These are phyloP conservation scores for Hirsutella rhossiliensis DNA, from an alignment of 2,329 filamentous ascomycete species.

Conservation along the genomic window DNA sequence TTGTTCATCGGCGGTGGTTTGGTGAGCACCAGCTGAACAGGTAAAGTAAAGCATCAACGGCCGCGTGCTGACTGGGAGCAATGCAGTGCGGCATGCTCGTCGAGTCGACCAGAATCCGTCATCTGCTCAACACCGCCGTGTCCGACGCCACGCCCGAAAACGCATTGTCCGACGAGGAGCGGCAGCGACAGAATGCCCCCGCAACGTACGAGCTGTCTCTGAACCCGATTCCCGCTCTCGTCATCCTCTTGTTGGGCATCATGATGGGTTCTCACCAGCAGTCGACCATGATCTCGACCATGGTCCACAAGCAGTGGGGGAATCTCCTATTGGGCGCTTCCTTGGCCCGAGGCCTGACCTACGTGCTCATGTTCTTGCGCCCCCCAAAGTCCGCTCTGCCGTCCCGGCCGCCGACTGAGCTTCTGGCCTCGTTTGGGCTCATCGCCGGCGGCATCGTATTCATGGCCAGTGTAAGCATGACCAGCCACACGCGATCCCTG, in stretches of 20 bases:
- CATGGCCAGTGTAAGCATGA: constrained; percentile 68
- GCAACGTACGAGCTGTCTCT: constrained; percentile 61
- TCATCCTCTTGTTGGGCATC: constrained; percentile 77
- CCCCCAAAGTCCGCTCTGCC: constrained; percentile 73
- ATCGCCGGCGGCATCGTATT: constrained; percentile 83
- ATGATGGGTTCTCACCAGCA: constrained; percentile 97
- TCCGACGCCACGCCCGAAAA: constrained; percentile 20
- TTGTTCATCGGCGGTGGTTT: constrained; percentile 89
- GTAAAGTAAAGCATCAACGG: no score
- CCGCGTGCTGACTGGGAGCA: background rate
- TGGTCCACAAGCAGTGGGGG: constrained; percentile 93
- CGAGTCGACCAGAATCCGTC: constrained; percentile 59
- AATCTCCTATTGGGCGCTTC: constrained; percentile 71
- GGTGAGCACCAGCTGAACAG: constrained; percentile 36
- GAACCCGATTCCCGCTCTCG: constrained; percentile 78
- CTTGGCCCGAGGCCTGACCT: constrained; percentile 66
- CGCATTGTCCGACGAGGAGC: constrained; percentile 30
- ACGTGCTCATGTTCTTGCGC: constrained; percentile 65
- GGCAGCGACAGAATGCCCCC: constrained; percentile 41
- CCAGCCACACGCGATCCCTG: background rate
- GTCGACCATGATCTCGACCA: constrained; percentile 68
- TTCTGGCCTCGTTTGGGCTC: constrained; percentile 77
- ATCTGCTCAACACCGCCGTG: constrained; percentile 48
- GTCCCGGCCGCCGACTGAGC: constrained; percentile 77
- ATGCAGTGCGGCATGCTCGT: constrained; percentile 67